Percentiles rank a stretch among this genome's conserved stretches.
phyloP scores from a whole-genome alignment of 139 green algal species.

The Tetratostichococcus sp. region DNA sequence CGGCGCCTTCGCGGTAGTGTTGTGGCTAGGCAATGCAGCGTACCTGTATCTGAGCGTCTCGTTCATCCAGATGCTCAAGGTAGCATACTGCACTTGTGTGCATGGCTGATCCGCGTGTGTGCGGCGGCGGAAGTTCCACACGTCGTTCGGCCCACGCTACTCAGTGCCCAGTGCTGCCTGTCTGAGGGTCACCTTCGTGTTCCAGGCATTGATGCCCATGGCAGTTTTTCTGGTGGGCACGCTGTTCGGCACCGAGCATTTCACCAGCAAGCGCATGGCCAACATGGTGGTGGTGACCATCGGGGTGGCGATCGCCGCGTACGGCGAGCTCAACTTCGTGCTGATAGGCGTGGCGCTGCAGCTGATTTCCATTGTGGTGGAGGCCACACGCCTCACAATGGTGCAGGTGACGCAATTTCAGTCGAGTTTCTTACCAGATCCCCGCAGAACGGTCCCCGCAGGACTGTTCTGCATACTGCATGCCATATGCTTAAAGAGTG shows the following conservation, averaged over 20 bases:
- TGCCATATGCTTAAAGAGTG: too few species aligned
- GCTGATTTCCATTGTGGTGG: constrained; percentile 63
- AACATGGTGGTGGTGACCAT: constrained; percentile 88
- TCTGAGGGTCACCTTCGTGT: neutral
- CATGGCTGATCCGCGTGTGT: too few species aligned
- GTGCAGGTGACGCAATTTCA: too few species aligned
- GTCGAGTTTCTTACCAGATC: too few species aligned
- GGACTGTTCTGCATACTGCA: too few species aligned
- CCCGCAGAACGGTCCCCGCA: too few species aligned
- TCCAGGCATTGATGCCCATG: constrained; percentile 23
- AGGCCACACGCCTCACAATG: constrained; percentile 72
- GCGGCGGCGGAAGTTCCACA: too few species aligned
- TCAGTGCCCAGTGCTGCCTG: neutral
- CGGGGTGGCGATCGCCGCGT: constrained; percentile 77
- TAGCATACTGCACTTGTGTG: neutral
- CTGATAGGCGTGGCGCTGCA: constrained; percentile 78
- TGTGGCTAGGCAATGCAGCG: constrained; percentile 57
- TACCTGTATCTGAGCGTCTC: constrained; percentile 46
- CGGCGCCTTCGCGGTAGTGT: constrained; percentile 32
- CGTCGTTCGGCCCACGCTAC: too few species aligned
- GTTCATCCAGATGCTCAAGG: constrained; percentile 57
- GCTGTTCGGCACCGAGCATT: constrained; percentile 75
- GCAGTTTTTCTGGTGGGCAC: constrained; percentile 29
- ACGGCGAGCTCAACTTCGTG: constrained; percentile 77
- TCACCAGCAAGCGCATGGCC: constrained; percentile 33